phyloP scores from a whole-genome alignment of 805 yeast genomes.

The Lipomyces chichibuensis region DNA sequence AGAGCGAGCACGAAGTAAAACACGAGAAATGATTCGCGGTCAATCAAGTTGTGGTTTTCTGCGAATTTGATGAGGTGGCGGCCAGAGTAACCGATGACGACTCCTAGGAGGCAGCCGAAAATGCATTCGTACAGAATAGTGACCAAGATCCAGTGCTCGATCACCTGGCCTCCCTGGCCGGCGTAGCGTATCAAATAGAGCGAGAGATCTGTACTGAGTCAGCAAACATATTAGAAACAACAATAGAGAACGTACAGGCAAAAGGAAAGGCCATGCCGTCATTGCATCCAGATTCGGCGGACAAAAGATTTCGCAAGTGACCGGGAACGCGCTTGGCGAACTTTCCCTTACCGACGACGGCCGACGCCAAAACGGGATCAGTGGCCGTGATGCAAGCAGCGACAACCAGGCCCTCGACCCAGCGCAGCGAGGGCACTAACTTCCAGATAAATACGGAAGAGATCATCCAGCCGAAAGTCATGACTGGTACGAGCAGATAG shows the following conservation, averaged over 20 bases:
- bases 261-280: slow-evolving; percentile 98
- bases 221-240: too few species aligned
- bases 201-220: slow-evolving; percentile 49
- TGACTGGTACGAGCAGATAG: slow-evolving; percentile 76
- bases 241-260: slow-evolving; percentile 46
- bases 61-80: slow-evolving; percentile 75
- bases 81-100: slow-evolving; percentile 68
- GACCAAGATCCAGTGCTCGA: slow-evolving; percentile 76
- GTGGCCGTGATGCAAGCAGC: slow-evolving; percentile 94
- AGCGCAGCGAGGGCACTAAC: slow-evolving; percentile 70
- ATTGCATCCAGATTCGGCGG: slow-evolving; percentile 88
- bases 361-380: slow-evolving; percentile 93
- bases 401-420: slow-evolving; percentile 70
- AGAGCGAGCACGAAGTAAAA: slow-evolving; percentile 81
- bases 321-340: slow-evolving; percentile 91
- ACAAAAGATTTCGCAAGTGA: slow-evolving; percentile 78
- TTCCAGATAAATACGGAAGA: slow-evolving; percentile 80
- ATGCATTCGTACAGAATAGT: slow-evolving; percentile 81
- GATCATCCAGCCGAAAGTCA: slow-evolving; percentile 88
- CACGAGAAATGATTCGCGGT: slow-evolving; percentile 85
- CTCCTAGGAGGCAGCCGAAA: slow-evolving; percentile 77
- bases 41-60: slow-evolving; percentile 68
- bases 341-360: slow-evolving; percentile 92
- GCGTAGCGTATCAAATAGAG: slow-evolving; percentile 67
- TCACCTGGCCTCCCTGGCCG: slow-evolving; percentile 66